phyloP scores from a whole-genome alignment of 257 asterid genomes.

The Coffea eugenioides region DNA sequence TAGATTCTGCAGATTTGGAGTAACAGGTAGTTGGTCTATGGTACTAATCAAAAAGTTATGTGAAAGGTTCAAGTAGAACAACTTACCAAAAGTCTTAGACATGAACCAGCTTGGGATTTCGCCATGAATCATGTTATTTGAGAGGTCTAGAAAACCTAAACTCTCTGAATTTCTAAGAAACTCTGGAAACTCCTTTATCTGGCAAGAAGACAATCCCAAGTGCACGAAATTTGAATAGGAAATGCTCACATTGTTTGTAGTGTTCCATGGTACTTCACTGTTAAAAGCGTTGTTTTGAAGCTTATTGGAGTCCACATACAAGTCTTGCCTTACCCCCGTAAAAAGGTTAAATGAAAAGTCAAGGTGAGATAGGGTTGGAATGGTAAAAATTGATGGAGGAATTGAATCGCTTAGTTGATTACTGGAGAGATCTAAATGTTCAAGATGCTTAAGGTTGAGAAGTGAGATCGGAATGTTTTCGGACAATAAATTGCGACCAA shows the following conservation, averaged over 20 bases:
- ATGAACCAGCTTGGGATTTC: too few relatives aligned
- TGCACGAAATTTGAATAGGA: not conserved
- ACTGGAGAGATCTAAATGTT: not conserved
- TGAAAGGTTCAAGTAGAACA: too few relatives aligned
- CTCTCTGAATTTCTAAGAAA: not conserved
- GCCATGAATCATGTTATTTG: not conserved
- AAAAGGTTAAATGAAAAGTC: conserved; percentile 21
- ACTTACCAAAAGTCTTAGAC: too few relatives aligned
- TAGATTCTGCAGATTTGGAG: too few relatives aligned
- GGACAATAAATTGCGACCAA: too few relatives aligned
- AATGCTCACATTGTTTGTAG: not conserved
- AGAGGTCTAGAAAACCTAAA: not conserved
- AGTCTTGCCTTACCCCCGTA: not conserved
- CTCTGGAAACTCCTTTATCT: not conserved
- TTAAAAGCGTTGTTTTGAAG: not conserved
- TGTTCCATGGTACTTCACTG: not conserved
- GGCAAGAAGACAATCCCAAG: conserved; percentile 8
- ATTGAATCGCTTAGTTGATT: conserved; percentile 7
- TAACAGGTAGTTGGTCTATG: too few relatives aligned
- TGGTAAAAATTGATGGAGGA: not conserved
- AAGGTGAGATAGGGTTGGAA: not conserved
- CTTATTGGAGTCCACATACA: not conserved
- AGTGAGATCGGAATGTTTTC: too few relatives aligned
- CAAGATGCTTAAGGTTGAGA: too few relatives aligned
- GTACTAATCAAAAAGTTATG: too few relatives aligned